Conservation (phyloP, 768 basidiomycete genomes). For the Boletus pseudo-olivaceus region DNA sequence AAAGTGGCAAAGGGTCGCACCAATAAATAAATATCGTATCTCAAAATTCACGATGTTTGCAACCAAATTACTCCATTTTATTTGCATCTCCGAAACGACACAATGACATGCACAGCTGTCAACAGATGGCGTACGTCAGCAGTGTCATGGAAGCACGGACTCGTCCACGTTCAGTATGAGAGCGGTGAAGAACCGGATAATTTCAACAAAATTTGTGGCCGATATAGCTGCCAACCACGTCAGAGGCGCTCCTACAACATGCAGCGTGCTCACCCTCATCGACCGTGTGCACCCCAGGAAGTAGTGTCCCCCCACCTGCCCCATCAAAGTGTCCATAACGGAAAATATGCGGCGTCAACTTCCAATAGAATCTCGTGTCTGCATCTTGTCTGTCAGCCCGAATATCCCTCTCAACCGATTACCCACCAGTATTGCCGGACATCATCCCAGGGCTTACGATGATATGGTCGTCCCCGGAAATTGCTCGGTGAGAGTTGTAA, state of each 20-base stretch:
- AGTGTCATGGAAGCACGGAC: constrained; percentile 15
- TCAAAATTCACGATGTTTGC: background rate
- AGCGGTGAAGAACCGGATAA: constrained; percentile 61
- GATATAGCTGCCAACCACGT: constrained; percentile 33
- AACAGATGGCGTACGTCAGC: background rate
- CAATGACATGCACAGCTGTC: background rate
- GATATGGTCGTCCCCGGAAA: constrained; percentile 34
- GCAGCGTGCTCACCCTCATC: constrained; percentile 54
- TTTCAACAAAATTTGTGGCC: constrained; percentile 54
- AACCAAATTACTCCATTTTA: background rate
- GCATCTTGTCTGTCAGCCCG: background rate
- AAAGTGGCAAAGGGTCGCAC: no score
- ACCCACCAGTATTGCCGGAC: constrained; percentile 50
- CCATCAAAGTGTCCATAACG: constrained; percentile 48
- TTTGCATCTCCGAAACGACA: background rate
- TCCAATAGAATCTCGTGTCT: constrained; percentile 50
- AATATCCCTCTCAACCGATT: background rate
- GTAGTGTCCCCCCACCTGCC: constrained; percentile 28
- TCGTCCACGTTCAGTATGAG: constrained; percentile 71
- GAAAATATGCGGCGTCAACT: constrained; percentile 57
- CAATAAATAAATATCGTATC: no score
- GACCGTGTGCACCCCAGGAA: constrained; percentile 59
- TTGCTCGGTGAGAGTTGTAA: constrained; percentile 46
- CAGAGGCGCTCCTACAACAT: background rate
- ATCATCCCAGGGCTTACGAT: constrained; percentile 52